A percentile compares a stretch with the other conserved stretches of the same genome.
Conservation (phyloP, 495 filamentous ascomycete species). For the Diplogelasinospora grovesii region DNA sequence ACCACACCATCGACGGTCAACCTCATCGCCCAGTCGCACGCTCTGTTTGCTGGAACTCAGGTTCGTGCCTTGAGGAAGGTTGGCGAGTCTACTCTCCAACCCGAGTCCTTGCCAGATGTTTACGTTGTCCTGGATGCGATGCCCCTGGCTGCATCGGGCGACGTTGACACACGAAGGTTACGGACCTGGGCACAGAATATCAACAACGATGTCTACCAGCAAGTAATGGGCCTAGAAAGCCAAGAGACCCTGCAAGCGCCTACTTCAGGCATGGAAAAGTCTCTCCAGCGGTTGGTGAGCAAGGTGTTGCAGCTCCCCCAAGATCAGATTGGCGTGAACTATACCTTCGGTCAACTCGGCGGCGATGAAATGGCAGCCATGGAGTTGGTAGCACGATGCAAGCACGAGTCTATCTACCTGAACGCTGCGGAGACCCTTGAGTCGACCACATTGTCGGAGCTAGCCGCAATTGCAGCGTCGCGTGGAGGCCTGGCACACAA, state of each 20-base stretch:
- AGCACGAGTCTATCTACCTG: constrained; percentile 34
- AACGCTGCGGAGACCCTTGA: constrained; percentile 22
- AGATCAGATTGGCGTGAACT: constrained; percentile 35
- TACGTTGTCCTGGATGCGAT: constrained; percentile 41
- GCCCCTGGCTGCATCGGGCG: constrained; percentile 32
- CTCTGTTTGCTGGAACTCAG: constrained; percentile 30
- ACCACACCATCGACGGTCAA: constrained; percentile 25
- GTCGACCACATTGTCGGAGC: constrained; percentile 24
- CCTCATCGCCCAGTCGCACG: constrained; percentile 30
- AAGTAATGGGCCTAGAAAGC: constrained; percentile 34
- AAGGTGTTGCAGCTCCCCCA: constrained; percentile 30
- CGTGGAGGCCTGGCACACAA: constrained; percentile 25
- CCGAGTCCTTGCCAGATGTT: constrained; percentile 28
- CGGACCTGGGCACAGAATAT: constrained; percentile 46
- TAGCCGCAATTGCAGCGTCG: constrained; percentile 30
- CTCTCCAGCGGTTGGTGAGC: constrained; percentile 32
- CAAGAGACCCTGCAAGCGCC: constrained; percentile 29
- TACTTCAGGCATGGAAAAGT: constrained; percentile 29
- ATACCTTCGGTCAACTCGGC: constrained; percentile 37
- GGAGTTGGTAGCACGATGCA: constrained; percentile 31
- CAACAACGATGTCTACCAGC: constrained; percentile 36
- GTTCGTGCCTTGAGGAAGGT: constrained; percentile 26
- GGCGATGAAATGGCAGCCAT: constrained; percentile 37
- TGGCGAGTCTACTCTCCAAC: constrained; percentile 19
- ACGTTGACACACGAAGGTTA: constrained; percentile 34